These are phyloP conservation scores for Penicillium hesseltinei DNA, from an alignment of 2,329 filamentous ascomycete genomes.

Conservation along the genomic window DNA sequence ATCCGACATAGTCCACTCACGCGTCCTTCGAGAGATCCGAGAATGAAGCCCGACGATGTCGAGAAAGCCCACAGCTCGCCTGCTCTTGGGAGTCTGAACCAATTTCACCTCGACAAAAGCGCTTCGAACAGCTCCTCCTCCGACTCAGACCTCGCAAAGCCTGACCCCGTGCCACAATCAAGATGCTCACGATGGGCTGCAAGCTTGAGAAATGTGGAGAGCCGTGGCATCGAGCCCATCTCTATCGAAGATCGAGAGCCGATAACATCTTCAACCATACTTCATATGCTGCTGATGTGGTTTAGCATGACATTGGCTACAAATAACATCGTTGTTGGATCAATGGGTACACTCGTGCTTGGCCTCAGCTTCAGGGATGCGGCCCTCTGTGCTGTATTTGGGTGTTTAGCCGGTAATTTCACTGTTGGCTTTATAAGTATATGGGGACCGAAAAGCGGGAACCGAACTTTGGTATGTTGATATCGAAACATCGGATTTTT, in stretches of 20 bases:
- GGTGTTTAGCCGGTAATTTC: slow-evolving; percentile 34
- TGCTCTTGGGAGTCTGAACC: slow-evolving; percentile 25
- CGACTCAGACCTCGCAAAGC: slow-evolving; percentile 10
- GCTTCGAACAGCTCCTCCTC: slow-evolving; percentile 5
- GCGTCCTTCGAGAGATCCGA: neutral
- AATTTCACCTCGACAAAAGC: slow-evolving; percentile 22
- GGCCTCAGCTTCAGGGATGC: slow-evolving; percentile 43
- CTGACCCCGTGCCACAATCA: slow-evolving; percentile 7
- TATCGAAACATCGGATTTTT: neutral
- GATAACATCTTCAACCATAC: slow-evolving; percentile 23
- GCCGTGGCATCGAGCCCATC: slow-evolving; percentile 29
- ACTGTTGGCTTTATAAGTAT: slow-evolving; percentile 43
- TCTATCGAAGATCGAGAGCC: slow-evolving; percentile 29
- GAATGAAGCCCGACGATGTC: slow-evolving; percentile 22
- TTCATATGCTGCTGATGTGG: slow-evolving; percentile 40
- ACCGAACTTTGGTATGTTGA: slow-evolving; percentile 41
- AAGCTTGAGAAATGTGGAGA: slow-evolving; percentile 28
- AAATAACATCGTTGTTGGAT: slow-evolving; percentile 44
- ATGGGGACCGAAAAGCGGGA: slow-evolving; percentile 44
- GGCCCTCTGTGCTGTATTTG: slow-evolving; percentile 40
- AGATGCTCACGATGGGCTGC: slow-evolving; percentile 25
- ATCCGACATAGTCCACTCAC: neutral
- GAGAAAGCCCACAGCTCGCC: slow-evolving; percentile 28
- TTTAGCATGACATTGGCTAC: slow-evolving; percentile 41
- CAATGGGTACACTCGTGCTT: slow-evolving; percentile 43